phyloP scores from a whole-genome alignment of 306 rosid species.

The Prunus persica region Prunus_persica_NCBIv2 NC_034009.1:45817501-45818000 shows the following conservation, averaged over 20 bases:
- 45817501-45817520: too few relatives aligned
- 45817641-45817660: conserved; percentile 8
- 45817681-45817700: background rate
- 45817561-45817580: too few relatives aligned
- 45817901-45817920: conserved; percentile 61
- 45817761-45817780: background rate
- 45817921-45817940: conserved; percentile 60
- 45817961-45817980: conserved; percentile 51
- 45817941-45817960: conserved; percentile 55
- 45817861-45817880: conserved; percentile 55
- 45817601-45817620: background rate
- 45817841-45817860: conserved; percentile 48
- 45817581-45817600: too few relatives aligned
- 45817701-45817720: background rate
- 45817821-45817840: conserved; percentile 43
- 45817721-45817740: background rate
- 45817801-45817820: conserved; percentile 16
- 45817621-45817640: background rate
- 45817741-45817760: background rate
- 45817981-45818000: conserved; percentile 41
- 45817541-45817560: too few relatives aligned
- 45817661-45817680: conserved; percentile 6
- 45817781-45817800: background rate
- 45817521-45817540: too few relatives aligned
- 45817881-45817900: conserved; percentile 54